Percentiles rank a stretch among this genome's conserved stretches.
Evolutionary conservation across 257 asterid genomes (phyloP).

Genomic region (Verbascum thapsus): DNA sequence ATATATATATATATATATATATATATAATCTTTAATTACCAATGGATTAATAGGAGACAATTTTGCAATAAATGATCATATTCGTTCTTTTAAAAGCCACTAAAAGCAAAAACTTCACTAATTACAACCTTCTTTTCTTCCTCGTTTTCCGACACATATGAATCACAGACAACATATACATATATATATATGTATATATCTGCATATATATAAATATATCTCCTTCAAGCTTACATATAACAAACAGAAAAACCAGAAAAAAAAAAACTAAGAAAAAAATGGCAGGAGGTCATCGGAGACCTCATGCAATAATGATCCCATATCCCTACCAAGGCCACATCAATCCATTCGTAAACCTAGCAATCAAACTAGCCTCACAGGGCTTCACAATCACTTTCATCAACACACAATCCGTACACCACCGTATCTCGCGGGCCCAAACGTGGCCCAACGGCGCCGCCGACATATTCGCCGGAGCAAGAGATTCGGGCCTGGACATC

Average conservation of each 20-base stretch:
- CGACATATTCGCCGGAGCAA: slow-evolving; percentile 59
- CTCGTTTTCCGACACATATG: slow-evolving; percentile 27
- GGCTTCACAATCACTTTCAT: slow-evolving; percentile 77
- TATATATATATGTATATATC: too few relatives aligned
- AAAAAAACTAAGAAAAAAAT: slow-evolving; percentile 26
- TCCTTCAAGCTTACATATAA: too few relatives aligned
- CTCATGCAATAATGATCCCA: slow-evolving; percentile 74
- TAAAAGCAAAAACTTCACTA: neutral
- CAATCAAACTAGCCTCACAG: slow-evolving; percentile 64
- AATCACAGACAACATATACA: slow-evolving; percentile 5
- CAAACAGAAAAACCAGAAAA: neutral
- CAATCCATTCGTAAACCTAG: slow-evolving; percentile 68
- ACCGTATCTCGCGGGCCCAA: slow-evolving; percentile 59
- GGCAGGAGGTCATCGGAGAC: slow-evolving; percentile 48
- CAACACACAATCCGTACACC: slow-evolving; percentile 69
- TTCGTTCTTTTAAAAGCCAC: neutral
- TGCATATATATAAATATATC: too few relatives aligned
- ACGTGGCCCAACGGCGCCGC: slow-evolving; percentile 23
- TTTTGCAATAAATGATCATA: too few relatives aligned
- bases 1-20: too few relatives aligned
- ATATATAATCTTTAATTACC: too few relatives aligned
- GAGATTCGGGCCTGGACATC: slow-evolving; percentile 67
- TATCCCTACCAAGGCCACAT: slow-evolving; percentile 86
- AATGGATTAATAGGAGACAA: too few relatives aligned
- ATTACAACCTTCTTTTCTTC: slow-evolving; percentile 22